phyloP scores from a whole-genome alignment of 2,329 filamentous ascomycete genomes.

The Stagonosporopsis vannaccii region DNA sequence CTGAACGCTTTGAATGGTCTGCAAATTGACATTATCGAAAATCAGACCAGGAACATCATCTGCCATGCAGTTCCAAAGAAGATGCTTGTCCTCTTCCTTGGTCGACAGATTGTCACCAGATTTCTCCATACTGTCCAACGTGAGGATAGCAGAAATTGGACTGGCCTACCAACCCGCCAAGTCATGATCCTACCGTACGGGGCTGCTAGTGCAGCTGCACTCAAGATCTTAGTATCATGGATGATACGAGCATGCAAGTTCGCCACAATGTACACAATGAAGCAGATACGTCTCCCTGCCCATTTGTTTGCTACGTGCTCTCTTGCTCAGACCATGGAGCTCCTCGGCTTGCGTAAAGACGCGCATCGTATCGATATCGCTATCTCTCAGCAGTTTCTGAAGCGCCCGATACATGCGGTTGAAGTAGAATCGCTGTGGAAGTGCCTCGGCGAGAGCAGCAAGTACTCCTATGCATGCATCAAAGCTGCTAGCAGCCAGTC shows the following conservation, averaged over 20 bases:
- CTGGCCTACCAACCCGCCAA: slow-evolving; percentile 13
- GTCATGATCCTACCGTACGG: slow-evolving; percentile 22
- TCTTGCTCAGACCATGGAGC: slow-evolving; percentile 26
- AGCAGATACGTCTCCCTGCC: slow-evolving; percentile 23
- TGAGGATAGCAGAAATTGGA: slow-evolving; percentile 17
- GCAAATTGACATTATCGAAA: slow-evolving; percentile 25
- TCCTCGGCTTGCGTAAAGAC: slow-evolving; percentile 30
- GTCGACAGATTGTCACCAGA: slow-evolving; percentile 21
- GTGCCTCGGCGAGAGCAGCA: slow-evolving; percentile 24
- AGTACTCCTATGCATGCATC: slow-evolving; percentile 30
- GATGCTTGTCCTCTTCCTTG: slow-evolving; percentile 30
- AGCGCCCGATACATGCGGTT: slow-evolving; percentile 22
- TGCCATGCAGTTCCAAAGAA: slow-evolving; percentile 26
- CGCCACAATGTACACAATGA: slow-evolving; percentile 18
- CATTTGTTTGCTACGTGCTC: slow-evolving; percentile 33
- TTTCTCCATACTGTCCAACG: slow-evolving; percentile 24
- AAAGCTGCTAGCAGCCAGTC: slow-evolving; percentile 17
- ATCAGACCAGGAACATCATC: slow-evolving; percentile 5
- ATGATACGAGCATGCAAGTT: slow-evolving; percentile 32
- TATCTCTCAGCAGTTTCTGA: slow-evolving; percentile 22
- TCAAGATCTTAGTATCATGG: slow-evolving; percentile 32
- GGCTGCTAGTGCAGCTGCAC: slow-evolving; percentile 17
- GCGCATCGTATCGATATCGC: slow-evolving; percentile 25
- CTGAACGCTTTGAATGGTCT: slow-evolving; percentile 18
- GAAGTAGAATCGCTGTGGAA: slow-evolving; percentile 33